These are phyloP conservation scores for Orbilia oligospora DNA, from an alignment of 2,329 filamentous ascomycete genomes.

Conservation along the genomic window DNA sequence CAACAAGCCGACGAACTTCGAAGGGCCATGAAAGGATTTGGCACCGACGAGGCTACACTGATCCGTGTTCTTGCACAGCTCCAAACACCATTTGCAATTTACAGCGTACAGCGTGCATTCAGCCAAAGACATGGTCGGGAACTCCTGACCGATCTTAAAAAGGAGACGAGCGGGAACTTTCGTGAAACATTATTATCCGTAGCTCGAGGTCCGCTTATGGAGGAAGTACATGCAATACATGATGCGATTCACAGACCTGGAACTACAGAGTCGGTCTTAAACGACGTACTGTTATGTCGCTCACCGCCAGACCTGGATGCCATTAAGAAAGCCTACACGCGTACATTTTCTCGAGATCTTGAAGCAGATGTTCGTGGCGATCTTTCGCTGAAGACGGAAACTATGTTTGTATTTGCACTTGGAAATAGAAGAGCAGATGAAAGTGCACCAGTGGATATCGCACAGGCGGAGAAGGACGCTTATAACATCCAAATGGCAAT, in stretches of 20 bases:
- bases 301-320: constrained; percentile 89
- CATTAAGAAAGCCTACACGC: constrained; percentile 84
- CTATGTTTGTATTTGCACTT: constrained; percentile 86
- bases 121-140: constrained; percentile 76
- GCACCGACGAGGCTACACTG: constrained; percentile 85
- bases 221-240: constrained; percentile 80
- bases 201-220: constrained; percentile 81
- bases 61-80: constrained; percentile 77
- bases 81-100: constrained; percentile 84
- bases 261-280: constrained; percentile 87
- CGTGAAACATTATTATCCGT: constrained; percentile 81
- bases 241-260: constrained; percentile 83
- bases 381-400: constrained; percentile 86
- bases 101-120: constrained; percentile 78
- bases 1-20: constrained; percentile 80
- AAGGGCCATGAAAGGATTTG: constrained; percentile 92
- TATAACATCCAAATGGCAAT: constrained; percentile 83
- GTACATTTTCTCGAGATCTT: constrained; percentile 77
- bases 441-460: constrained; percentile 78
- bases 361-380: constrained; percentile 82
- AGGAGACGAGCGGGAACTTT: constrained; percentile 82
- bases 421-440: constrained; percentile 83
- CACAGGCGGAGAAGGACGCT: constrained; percentile 82
- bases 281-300: constrained; percentile 85
- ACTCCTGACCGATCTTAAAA: constrained; percentile 81